Base-by-base conservation (phyloP, 1,284 basidiomycete species). In the Ceratobasidium sp. region DNA sequence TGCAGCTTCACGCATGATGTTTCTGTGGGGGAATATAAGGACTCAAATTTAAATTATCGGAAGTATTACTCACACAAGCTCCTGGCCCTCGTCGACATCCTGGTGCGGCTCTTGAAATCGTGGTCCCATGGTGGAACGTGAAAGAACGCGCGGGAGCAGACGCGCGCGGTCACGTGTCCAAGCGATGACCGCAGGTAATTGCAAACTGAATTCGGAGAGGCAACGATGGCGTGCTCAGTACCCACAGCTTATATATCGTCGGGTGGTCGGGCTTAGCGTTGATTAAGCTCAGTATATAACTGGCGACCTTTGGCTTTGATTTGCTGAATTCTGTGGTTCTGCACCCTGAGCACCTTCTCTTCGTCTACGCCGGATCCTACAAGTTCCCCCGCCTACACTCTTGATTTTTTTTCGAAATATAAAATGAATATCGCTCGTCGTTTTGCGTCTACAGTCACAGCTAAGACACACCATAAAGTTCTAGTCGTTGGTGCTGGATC, bases 401-500 rank as follows among this genome's bases (percentile, higher is more conserved):
- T 52, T 54, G 27, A 3, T 23, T 33, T 18, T 23, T 54, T 33
- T 33, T 44, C 27, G 27, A 18, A n/a, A 20, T 35, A 44, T 35
- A 52, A 44, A 48, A 71, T 73, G 74, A 78, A 73, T 30, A 41
- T 79, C 64, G 64, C 68, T 8, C 54, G 67, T 33, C 57, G 78
- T 55, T 67, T 79, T 44, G 76, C 79, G 16, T 78, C 81, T 6
- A 82, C 84, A 8, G 78, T 81, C 23, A 78, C 82, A 23, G 82
- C 82, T 46, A 80, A 82, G 41, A 82, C 83, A 57, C 84, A 84
- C 78, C 85, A 86, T 82, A 87, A 87, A 82, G 83, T 87, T 65
- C 81, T 87, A 35, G 85, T 87, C 67, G 83, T 87, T 67, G 86
- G 86, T 66, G 86, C 83, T 95, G 94, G 94, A 69, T 91, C 91